Evolutionary conservation across 225 moss, liverwort and hornwort species (phyloP), one percentile per base, ranked within the genome.

Genomic region (Marchantia paleacea): DNA sequence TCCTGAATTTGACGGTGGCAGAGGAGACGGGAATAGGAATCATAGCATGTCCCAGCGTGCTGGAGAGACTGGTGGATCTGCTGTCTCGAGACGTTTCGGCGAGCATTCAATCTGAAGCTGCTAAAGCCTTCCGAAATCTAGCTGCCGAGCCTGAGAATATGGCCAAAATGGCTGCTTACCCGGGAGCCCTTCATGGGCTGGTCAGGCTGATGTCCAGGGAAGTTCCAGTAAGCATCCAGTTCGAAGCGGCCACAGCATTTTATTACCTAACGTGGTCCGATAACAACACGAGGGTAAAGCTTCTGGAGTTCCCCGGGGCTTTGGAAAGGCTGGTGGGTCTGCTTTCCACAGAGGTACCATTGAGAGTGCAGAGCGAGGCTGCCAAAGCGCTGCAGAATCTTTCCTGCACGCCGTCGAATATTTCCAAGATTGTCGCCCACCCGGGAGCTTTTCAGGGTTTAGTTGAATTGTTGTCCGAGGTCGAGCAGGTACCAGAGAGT

Each of bases 331-430:
- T 79, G 53, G 68, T 79, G 69, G 79, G 22, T 53, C 30, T 79
- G 39, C 29, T 79, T 1, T 55, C 60, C 20, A 7, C 30, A 26
- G 79, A 79, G 10, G 68, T 70, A 39, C 69, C 68, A 1, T 20
- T 69, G 55, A 69, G 79, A 55, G 79, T 79, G 10, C 79, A 79
- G 61, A 69, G 79, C 26, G 69, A 79, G 55, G 79, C 79, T 12
- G 79, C 79, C 20, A 79, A 70, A 71, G 79, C 79, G 20, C 25
- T 79, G 9, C 69, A 69, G 53, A 79, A 79, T 55, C 79, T 79
- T 0, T 69, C 79, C 15, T 69, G 53, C 53, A 31, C 69, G 22
- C 52, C 31, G 26, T 29, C 68, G 5, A 79, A 79, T 58, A 39
- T 79, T 4, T 53, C 69, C 30, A 79, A 70, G 79, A 70, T 79